Percentiles rank a stretch among this genome's conserved stretches.
These are phyloP conservation scores for Inonotus obliquus DNA, from an alignment of 1,284 basidiomycete species.

Conservation along the genomic window DNA sequence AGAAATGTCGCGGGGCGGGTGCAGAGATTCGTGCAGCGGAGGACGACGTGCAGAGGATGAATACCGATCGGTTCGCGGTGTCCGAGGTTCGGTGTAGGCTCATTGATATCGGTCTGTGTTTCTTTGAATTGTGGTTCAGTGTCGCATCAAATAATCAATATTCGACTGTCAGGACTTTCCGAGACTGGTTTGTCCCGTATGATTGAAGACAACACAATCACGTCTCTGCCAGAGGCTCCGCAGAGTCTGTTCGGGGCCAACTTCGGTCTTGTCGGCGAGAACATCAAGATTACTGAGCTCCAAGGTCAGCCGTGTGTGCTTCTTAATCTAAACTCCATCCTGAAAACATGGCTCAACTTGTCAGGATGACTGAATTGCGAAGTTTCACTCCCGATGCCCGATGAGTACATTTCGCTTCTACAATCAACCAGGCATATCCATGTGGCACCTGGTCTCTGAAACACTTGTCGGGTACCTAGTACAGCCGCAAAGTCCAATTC, in stretches of 20 bases:
- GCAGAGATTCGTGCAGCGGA: constrained; percentile 51
- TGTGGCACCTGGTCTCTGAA: not conserved
- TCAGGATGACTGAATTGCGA: constrained; percentile 63
- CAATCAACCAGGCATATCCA: constrained; percentile 64
- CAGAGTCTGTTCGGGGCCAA: constrained; percentile 94
- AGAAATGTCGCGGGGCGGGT: constrained; percentile 67
- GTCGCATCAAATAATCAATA: not conserved
- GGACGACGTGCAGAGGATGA: constrained; percentile 83
- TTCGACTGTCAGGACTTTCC: constrained; percentile 55
- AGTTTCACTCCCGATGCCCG: constrained; percentile 76
- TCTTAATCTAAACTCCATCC: constrained; percentile 8
- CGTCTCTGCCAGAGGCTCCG: constrained; percentile 66
- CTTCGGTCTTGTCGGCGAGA: constrained; percentile 86
- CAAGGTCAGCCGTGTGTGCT: constrained; percentile 63
- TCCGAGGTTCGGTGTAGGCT: constrained; percentile 89
- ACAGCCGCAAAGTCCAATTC: constrained; percentile 51
- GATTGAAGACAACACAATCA: constrained; percentile 72
- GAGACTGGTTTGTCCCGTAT: constrained; percentile 77
- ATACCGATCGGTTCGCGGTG: constrained; percentile 85
- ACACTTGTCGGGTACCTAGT: not conserved
- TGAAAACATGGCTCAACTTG: constrained; percentile 7
- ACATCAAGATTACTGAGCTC: constrained; percentile 72
- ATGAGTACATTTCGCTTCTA: constrained; percentile 69
- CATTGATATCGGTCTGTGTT: constrained; percentile 72
- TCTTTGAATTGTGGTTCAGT: constrained; percentile 17